A percentile compares a stretch with the other conserved stretches of the same genome.
Conservation (phyloP, 2,329 filamentous ascomycete species). For the Hymenoscyphus infarciens region DNA sequence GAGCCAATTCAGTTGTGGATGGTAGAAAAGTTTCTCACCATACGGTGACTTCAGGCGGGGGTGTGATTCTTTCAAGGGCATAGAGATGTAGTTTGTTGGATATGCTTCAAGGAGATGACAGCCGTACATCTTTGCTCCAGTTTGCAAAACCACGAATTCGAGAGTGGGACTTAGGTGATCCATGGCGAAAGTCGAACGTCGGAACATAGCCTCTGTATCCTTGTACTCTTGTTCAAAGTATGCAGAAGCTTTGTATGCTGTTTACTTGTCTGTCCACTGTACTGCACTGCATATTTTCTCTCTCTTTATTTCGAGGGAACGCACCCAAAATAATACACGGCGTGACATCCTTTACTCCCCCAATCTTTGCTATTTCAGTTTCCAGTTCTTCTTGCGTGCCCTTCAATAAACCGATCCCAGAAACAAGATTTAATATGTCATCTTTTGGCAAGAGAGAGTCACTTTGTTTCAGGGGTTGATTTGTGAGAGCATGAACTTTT, state of each 20-base stretch:
- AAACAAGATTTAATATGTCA: slow-evolving; percentile 39
- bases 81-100: slow-evolving; percentile 37
- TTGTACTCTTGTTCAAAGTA: slow-evolving; percentile 39
- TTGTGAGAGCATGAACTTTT: slow-evolving; percentile 46
- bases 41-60: slow-evolving; percentile 37
- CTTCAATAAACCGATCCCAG: slow-evolving; percentile 41
- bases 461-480: slow-evolving; percentile 39
- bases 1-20: slow-evolving; percentile 41
- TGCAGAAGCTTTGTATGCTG: slow-evolving; percentile 41
- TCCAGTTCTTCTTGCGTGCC: slow-evolving; percentile 40
- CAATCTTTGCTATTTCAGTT: slow-evolving; percentile 34
- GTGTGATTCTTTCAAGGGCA: slow-evolving; percentile 35
- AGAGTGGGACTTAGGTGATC: slow-evolving; percentile 36
- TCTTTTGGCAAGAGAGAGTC: slow-evolving; percentile 40
- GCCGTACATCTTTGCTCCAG: slow-evolving; percentile 40
- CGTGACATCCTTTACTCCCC: slow-evolving; percentile 39
- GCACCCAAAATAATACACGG: slow-evolving; percentile 41
- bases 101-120: slow-evolving; percentile 41
- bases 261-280: neutral
- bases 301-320: slow-evolving; percentile 3
- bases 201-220: slow-evolving; percentile 42
- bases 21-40: slow-evolving; percentile 40
- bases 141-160: slow-evolving; percentile 39
- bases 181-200: slow-evolving; percentile 37
- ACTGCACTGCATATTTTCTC: neutral